Percentiles rank a stretch among this genome's conserved stretches.
These are phyloP conservation scores for Sporobolomyces phaffii DNA, from an alignment of 768 basidiomycete genomes.

Conservation along the genomic window DNA sequence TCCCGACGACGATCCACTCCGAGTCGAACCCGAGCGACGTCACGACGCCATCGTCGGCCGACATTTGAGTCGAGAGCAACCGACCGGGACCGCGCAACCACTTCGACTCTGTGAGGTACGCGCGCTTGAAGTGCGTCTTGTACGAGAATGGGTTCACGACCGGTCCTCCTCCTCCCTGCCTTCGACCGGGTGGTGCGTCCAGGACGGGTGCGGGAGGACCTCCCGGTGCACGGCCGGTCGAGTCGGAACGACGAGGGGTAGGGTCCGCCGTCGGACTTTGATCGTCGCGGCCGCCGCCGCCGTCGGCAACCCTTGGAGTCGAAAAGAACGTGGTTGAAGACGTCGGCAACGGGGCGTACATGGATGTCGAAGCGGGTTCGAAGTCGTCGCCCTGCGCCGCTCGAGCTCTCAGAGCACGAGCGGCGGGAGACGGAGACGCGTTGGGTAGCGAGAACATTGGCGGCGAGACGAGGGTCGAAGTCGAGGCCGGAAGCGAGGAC, in stretches of 20 bases:
- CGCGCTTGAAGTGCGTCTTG: constrained; percentile 63
- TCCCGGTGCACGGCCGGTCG: not conserved
- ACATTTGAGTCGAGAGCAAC: constrained; percentile 60
- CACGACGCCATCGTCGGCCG: constrained; percentile 61
- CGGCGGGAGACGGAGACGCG: not conserved
- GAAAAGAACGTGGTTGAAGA: not conserved
- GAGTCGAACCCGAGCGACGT: constrained; percentile 79
- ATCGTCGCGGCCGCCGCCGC: too few relatives aligned
- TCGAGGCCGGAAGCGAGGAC: not conserved
- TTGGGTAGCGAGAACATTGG: constrained; percentile 5
- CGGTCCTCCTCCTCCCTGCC: too few relatives aligned
- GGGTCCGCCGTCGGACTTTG: too few relatives aligned
- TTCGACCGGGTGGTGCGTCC: too few relatives aligned
- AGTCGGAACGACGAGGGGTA: too few relatives aligned
- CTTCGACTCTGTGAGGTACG: constrained; percentile 69
- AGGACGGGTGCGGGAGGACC: not conserved
- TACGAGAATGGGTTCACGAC: constrained; percentile 54
- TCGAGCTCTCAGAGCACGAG: too few relatives aligned
- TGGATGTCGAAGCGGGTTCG: not conserved
- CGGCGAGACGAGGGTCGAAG: constrained; percentile 11
- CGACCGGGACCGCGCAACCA: constrained; percentile 68
- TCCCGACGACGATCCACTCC: constrained; percentile 79
- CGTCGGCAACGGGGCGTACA: not conserved
- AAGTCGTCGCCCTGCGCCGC: too few relatives aligned
- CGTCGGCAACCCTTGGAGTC: too few relatives aligned